These are phyloP conservation scores for Nakazawaea populi DNA, from an alignment of 805 yeast species.

Conservation along the genomic window DNA sequence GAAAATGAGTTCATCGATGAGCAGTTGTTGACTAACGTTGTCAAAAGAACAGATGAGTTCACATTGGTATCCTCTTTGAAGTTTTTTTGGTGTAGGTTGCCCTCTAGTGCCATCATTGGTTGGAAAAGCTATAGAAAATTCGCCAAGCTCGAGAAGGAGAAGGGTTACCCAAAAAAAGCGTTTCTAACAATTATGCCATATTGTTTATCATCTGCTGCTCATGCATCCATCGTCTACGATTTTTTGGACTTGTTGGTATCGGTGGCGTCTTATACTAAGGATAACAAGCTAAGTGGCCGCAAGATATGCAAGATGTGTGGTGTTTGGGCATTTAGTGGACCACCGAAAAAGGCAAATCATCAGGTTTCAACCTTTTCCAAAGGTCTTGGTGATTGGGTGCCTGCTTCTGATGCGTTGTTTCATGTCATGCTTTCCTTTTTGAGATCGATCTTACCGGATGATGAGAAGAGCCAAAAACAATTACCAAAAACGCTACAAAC, in stretches of 20 bases:
- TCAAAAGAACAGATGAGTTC: conserved; percentile 55
- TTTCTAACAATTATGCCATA: conserved; percentile 81
- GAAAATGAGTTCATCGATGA: conserved; percentile 44
- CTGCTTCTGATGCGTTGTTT: conserved; percentile 80
- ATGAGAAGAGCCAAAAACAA: conserved; percentile 44
- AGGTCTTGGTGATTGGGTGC: conserved; percentile 72
- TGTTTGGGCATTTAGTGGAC: conserved; percentile 75
- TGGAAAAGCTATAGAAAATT: conserved; percentile 80
- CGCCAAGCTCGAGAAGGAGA: conserved; percentile 56
- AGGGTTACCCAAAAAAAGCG: conserved; percentile 64
- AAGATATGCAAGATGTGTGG: conserved; percentile 80
- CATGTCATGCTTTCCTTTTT: conserved; percentile 74
- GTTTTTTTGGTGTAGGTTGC: conserved; percentile 83
- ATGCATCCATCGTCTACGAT: conserved; percentile 85
- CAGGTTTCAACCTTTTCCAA: conserved; percentile 42
- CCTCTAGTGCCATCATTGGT: conserved; percentile 73
- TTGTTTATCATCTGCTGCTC: conserved; percentile 77
- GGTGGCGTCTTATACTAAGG: conserved; percentile 71
- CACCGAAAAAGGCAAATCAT: conserved; percentile 19
- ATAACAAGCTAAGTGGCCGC: conserved; percentile 73
- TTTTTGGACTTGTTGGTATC: conserved; percentile 77
- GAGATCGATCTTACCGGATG: conserved; percentile 68
- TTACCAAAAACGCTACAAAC: conserved; percentile 66
- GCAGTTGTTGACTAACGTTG: conserved; percentile 31
- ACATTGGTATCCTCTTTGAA: conserved; percentile 71